Conservation (phyloP, 768 basidiomycete species). For the Lactifluus rugatus region DNA sequence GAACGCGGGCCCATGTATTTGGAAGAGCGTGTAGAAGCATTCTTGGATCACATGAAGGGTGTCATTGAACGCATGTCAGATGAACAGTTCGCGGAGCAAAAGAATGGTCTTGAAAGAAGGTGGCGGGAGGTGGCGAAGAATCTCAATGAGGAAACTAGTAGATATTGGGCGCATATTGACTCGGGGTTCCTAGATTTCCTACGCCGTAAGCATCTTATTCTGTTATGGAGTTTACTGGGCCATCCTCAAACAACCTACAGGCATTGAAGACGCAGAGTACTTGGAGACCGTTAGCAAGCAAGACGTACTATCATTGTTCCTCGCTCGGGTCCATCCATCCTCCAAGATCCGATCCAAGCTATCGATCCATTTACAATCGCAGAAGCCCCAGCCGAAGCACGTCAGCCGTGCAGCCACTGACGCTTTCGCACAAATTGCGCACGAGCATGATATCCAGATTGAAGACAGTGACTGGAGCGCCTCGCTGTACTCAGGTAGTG, state of each 20-base stretch:
- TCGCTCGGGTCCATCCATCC: slow-evolving; percentile 55
- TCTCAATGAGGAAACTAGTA: slow-evolving; percentile 64
- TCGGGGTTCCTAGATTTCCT: slow-evolving; percentile 82
- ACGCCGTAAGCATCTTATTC: slow-evolving; percentile 46
- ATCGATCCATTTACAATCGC: slow-evolving; percentile 72
- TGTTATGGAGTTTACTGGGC: neutral
- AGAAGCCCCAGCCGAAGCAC: slow-evolving; percentile 47
- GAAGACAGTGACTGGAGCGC: slow-evolving; percentile 44
- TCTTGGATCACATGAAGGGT: slow-evolving; percentile 64
- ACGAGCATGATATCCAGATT: slow-evolving; percentile 37
- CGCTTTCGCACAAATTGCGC: slow-evolving; percentile 49
- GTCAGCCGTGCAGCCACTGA: slow-evolving; percentile 56
- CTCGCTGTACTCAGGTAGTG: slow-evolving; percentile 39
- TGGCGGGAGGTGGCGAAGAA: slow-evolving; percentile 88
- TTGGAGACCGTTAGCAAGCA: slow-evolving; percentile 59
- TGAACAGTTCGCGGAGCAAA: slow-evolving; percentile 72
- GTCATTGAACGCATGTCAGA: slow-evolving; percentile 59
- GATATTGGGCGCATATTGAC: slow-evolving; percentile 62
- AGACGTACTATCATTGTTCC: slow-evolving; percentile 67
- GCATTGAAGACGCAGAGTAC: slow-evolving; percentile 57
- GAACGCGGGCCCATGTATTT: slow-evolving; percentile 73
- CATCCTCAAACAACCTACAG: slow-evolving; percentile 31
- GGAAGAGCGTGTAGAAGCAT: slow-evolving; percentile 82
- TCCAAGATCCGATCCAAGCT: slow-evolving; percentile 69
- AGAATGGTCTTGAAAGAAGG: slow-evolving; percentile 62